Evolutionary conservation across 495 filamentous ascomycete species (phyloP), one percentile per base, ranked within the genome.

Genomic region (Hypoxylon fuscum): DNA sequence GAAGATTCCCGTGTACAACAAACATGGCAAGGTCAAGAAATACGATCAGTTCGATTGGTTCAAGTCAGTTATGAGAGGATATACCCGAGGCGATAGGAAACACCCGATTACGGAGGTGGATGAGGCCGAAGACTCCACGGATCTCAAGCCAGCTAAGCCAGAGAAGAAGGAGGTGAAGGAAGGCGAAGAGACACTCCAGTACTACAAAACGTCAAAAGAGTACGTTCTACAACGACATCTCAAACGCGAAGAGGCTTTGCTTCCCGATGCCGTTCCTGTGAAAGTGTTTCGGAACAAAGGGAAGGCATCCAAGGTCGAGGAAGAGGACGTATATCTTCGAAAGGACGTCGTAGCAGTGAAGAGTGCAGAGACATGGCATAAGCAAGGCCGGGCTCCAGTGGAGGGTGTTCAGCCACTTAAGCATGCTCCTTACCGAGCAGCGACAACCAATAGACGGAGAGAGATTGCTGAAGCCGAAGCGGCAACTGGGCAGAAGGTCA

Each of bases 301-400:
- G 7, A 88, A 86, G 66, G 87, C 85, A 62, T 80, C 82, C 38
- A 85, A 87, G 40, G 73, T 79, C 5, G 87, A 87, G 53, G 83
- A 89, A 56, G 91, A 97, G 66, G 87, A 88, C 6, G 91, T 99
- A 2, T 98, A 86, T 74, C 81, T 79, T 8, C 89, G 93, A 29
- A 82, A 82, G 32, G 93, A 97, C 64, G 85, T 99, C 3, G 84
- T 91, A 3, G 76, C 85, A 55, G 96, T 96, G 70, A 90, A 95
- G 68, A 92, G 88, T n/a, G 88, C 88, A 12, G 95, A 99, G 68
- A 96, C 89, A 41, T 98, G 96, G 96, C 96, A 97, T 68, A 96
- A 96, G 69, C 96, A 98, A 82, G 95, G 95, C 18, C 86, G 93
- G 1, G 87, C 84, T 27, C 81, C 96, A 9, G 84, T 81, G 9